A percentile compares a stretch with the other conserved stretches of the same genome.
These are phyloP conservation scores for Gaillardinia entomophila DNA, from an alignment of 805 yeast genomes.

Conservation along the genomic window DNA sequence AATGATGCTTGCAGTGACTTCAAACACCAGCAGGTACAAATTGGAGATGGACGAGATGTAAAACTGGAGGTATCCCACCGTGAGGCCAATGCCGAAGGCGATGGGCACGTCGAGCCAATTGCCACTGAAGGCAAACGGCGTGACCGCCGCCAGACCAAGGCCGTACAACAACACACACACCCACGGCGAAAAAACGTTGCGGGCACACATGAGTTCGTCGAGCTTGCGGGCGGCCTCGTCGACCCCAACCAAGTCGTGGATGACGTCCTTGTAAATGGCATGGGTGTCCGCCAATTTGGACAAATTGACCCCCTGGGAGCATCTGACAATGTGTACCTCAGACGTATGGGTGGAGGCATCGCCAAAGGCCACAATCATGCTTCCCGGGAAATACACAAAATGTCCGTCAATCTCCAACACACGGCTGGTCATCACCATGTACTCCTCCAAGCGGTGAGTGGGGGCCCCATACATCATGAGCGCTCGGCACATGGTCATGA, in stretches of 20 bases:
- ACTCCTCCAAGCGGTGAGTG: constrained; percentile 90
- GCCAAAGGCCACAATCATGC: constrained; percentile 91
- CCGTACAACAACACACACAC: constrained; percentile 76
- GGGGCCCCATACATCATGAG: constrained; percentile 96
- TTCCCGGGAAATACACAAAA: constrained; percentile 87
- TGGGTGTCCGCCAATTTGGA: constrained; percentile 79
- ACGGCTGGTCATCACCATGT: constrained; percentile 85
- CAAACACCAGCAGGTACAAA: constrained; percentile 84
- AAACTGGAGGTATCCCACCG: constrained; percentile 81
- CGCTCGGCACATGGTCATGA: constrained; percentile 79
- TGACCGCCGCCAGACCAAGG: constrained; percentile 70
- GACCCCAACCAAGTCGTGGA: constrained; percentile 83
- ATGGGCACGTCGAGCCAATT: constrained; percentile 85
- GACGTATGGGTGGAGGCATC: constrained; percentile 92
- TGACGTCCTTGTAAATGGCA: constrained; percentile 77
- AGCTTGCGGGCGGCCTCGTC: constrained; percentile 76
- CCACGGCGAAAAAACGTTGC: constrained; percentile 68
- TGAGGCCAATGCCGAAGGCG: constrained; percentile 68
- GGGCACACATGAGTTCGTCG: constrained; percentile 58
- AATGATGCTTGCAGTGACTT: constrained; percentile 81
- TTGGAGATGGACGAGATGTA: constrained; percentile 77
- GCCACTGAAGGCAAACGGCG: constrained; percentile 84
- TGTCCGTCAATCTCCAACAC: constrained; percentile 93
- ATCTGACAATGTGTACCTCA: constrained; percentile 84
- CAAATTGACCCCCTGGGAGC: constrained; percentile 83